phyloP scores from a whole-genome alignment of 768 basidiomycete genomes.

The Chalciporus chontae region DNA sequence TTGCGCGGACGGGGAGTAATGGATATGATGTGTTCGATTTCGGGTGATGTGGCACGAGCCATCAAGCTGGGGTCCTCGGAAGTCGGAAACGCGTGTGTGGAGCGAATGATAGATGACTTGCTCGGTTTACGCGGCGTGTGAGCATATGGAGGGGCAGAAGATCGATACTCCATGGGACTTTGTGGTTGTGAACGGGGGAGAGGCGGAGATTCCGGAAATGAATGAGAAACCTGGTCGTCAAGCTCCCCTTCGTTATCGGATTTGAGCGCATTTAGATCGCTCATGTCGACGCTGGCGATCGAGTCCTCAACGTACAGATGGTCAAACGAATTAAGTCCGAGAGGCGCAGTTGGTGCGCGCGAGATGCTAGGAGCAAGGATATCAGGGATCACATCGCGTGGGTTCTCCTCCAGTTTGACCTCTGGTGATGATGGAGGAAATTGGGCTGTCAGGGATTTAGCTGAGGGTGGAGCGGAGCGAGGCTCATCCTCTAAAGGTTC shows the following conservation, averaged over 20 bases:
- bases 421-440: conserved; percentile 6
- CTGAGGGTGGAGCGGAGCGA: not conserved
- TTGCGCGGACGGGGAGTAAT: conserved; percentile 36
- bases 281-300: conserved; percentile 29
- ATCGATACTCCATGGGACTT: conserved; percentile 2
- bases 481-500: conserved; percentile 6
- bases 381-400: conserved; percentile 18
- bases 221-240: conserved; percentile 20
- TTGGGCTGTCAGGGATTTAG: conserved; percentile 1
- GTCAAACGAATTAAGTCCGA: not conserved
- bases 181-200: conserved; percentile 15
- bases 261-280: conserved; percentile 30
- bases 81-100: conserved; percentile 10
- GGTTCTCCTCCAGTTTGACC: conserved; percentile 6
- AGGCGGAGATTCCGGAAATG: conserved; percentile 28
- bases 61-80: conserved; percentile 6
- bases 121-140: conserved; percentile 24
- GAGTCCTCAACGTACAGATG: conserved; percentile 19
- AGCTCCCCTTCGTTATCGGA: conserved; percentile 26
- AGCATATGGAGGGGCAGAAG: conserved; percentile 15
- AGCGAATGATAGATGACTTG: conserved; percentile 11
- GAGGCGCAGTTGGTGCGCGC: conserved; percentile 7
- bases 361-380: conserved; percentile 18
- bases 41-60: conserved; percentile 32
- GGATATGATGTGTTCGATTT: conserved; percentile 39